A percentile compares a stretch with the other conserved stretches of the same genome.
These are phyloP conservation scores for Apiospora marii DNA, from an alignment of 2,329 filamentous ascomycete species.

Conservation along the genomic window DNA sequence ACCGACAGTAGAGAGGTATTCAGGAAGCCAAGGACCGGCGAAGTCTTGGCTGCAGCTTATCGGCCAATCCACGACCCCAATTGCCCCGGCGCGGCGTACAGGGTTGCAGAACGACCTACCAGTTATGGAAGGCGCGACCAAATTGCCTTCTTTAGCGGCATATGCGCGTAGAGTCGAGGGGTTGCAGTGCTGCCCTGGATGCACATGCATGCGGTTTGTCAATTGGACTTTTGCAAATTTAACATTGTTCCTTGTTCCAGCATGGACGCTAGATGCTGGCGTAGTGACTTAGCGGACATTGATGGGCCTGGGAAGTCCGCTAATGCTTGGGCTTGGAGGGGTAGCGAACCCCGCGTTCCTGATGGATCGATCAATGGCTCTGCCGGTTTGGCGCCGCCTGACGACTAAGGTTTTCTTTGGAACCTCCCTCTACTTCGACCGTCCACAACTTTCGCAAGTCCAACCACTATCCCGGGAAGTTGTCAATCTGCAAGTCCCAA, in stretches of 20 bases:
- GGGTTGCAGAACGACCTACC: conserved; percentile 8
- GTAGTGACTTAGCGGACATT: neutral
- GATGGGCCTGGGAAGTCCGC: neutral
- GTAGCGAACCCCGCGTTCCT: neutral
- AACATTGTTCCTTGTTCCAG: too few relatives aligned
- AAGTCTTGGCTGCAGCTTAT: conserved; percentile 18
- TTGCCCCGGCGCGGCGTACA: neutral
- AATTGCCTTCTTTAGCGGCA: neutral
- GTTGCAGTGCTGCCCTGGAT: neutral
- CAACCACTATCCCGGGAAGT: neutral
- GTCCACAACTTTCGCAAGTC: neutral
- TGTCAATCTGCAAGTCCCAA: neutral
- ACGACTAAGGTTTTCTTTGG: neutral
- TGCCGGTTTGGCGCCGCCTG: neutral
- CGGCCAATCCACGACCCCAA: neutral
- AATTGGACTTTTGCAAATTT: neutral
- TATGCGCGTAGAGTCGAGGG: neutral
- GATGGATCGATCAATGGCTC: neutral
- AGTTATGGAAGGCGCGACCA: neutral
- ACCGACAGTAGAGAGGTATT: neutral
- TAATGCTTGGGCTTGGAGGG: neutral
- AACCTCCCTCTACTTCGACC: too few relatives aligned
- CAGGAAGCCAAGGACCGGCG: neutral
- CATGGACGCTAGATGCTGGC: neutral
- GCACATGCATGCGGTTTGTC: neutral